Evolutionary conservation across 1,284 basidiomycete species (phyloP).

Genomic region (Malassezia globosa): DNA sequence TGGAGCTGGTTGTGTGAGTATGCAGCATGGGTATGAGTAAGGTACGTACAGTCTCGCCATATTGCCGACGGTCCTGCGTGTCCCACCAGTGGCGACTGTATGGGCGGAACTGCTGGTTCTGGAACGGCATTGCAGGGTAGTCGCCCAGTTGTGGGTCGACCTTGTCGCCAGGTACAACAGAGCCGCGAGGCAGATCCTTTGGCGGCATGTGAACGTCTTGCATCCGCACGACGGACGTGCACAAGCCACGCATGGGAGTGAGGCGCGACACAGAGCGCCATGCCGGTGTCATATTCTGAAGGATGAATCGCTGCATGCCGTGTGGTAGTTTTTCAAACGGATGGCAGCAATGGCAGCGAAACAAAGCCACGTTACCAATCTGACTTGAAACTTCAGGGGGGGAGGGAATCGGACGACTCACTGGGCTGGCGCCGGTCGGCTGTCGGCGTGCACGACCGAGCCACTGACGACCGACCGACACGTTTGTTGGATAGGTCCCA

Average conservation of each 20-base stretch:
- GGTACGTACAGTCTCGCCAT: slow-evolving; percentile 39
- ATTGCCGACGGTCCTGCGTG: slow-evolving; percentile 44
- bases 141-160: slow-evolving; percentile 44
- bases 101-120: slow-evolving; percentile 34
- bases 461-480: no score
- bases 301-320: slow-evolving; percentile 6
- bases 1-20: slow-evolving; percentile 23
- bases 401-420: no score
- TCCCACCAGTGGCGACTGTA: slow-evolving; percentile 44
- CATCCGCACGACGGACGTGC: neutral
- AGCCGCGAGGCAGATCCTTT: slow-evolving; percentile 5
- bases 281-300: slow-evolving; percentile 6
- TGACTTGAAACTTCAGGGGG: no score
- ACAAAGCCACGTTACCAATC: no score
- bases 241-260: slow-evolving; percentile 2
- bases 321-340: no score
- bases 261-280: no score
- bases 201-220: neutral
- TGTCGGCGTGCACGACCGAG: no score
- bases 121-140: slow-evolving; percentile 37
- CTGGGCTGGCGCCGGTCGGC: no score
- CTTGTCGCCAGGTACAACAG: slow-evolving; percentile 18
- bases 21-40: no score
- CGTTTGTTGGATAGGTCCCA: no score
- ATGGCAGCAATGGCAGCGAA: no score